Percentiles rank a stretch among this genome's conserved stretches.
These are phyloP conservation scores for Waltergamsia citrina DNA, from an alignment of 2,329 filamentous ascomycete species.

Conservation along the genomic window DNA sequence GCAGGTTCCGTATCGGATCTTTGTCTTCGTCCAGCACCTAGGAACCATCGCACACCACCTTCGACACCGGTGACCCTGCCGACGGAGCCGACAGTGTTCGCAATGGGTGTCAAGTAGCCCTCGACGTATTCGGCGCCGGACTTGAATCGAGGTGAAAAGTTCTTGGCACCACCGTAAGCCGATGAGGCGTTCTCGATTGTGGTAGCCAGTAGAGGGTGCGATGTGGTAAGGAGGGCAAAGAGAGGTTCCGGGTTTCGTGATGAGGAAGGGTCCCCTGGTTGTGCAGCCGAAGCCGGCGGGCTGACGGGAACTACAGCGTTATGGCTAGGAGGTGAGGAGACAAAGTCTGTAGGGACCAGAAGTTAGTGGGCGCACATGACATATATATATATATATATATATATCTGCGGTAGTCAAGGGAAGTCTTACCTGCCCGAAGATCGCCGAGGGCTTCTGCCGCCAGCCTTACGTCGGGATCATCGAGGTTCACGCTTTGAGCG, in stretches of 20 bases:
- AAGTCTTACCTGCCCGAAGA: slow-evolving; percentile 62
- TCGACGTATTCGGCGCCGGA: slow-evolving; percentile 89
- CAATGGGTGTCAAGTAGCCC: slow-evolving; percentile 75
- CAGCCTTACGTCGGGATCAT: slow-evolving; percentile 58
- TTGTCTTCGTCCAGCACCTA: slow-evolving; percentile 50
- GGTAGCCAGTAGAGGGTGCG: slow-evolving; percentile 76
- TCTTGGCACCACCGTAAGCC: slow-evolving; percentile 80
- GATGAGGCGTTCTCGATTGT: slow-evolving; percentile 79
- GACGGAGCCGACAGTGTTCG: slow-evolving; percentile 77
- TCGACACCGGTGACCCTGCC: slow-evolving; percentile 83
- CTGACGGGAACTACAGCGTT: slow-evolving; percentile 29
- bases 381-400: slow-evolving; percentile 8
- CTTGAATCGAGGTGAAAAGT: slow-evolving; percentile 81
- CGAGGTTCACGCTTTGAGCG: slow-evolving; percentile 45
- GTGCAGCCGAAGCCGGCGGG: slow-evolving; percentile 12
- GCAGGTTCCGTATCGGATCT: slow-evolving; percentile 36
- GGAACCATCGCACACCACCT: slow-evolving; percentile 74
- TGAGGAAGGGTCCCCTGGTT: slow-evolving; percentile 19
- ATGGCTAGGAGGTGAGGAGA: slow-evolving; percentile 49
- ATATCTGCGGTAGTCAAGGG: too few species aligned
- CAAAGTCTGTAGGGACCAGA: slow-evolving; percentile 49
- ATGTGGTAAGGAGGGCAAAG: slow-evolving; percentile 76
- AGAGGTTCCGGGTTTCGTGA: slow-evolving; percentile 62
- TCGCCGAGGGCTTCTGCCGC: slow-evolving; percentile 71
- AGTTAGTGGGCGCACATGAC: neutral